Percentiles rank a stretch among this genome's conserved stretches.
phyloP scores from a whole-genome alignment of 257 asterid species.

The Nemophila menziesii region DNA sequence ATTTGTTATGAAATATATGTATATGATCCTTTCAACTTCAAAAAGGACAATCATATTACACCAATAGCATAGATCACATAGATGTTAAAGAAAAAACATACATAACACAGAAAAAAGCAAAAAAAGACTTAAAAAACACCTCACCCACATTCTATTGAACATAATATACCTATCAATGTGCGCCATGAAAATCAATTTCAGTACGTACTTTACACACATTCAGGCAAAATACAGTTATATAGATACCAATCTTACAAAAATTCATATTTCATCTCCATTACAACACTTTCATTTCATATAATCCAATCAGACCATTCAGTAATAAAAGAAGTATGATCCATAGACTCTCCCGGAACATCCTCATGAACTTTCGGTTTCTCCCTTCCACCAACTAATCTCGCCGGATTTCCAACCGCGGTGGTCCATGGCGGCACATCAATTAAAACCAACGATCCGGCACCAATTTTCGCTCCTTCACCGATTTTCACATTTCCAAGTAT shows the following conservation, averaged over 20 bases:
- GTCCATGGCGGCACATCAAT: slow-evolving; percentile 62
- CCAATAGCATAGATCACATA: too few species aligned
- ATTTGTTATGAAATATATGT: too few species aligned
- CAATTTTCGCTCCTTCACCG: slow-evolving; percentile 74
- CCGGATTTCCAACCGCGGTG: slow-evolving; percentile 66
- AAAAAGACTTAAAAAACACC: too few species aligned
- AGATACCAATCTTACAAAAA: background rate
- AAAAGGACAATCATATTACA: too few species aligned
- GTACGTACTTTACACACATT: too few species aligned
- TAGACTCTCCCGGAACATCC: slow-evolving; percentile 17
- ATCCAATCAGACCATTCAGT: slow-evolving; percentile 14
- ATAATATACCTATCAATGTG: too few species aligned
- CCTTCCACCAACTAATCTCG: slow-evolving; percentile 19
- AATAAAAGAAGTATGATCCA: slow-evolving; percentile 18
- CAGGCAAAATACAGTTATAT: too few species aligned
- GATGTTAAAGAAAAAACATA: too few species aligned
- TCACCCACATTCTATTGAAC: too few species aligned
- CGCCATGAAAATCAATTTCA: too few species aligned
- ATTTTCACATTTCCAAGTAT: slow-evolving; percentile 49
- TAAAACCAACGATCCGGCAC: slow-evolving; percentile 60
- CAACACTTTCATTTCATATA: slow-evolving; percentile 5
- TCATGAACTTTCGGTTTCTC: slow-evolving; percentile 13
- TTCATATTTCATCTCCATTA: background rate
- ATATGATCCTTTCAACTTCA: too few species aligned
- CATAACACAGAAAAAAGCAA: too few species aligned